phyloP scores from a whole-genome alignment of 2,329 filamentous ascomycete genomes.

The Cladophialophora exuberans region DNA sequence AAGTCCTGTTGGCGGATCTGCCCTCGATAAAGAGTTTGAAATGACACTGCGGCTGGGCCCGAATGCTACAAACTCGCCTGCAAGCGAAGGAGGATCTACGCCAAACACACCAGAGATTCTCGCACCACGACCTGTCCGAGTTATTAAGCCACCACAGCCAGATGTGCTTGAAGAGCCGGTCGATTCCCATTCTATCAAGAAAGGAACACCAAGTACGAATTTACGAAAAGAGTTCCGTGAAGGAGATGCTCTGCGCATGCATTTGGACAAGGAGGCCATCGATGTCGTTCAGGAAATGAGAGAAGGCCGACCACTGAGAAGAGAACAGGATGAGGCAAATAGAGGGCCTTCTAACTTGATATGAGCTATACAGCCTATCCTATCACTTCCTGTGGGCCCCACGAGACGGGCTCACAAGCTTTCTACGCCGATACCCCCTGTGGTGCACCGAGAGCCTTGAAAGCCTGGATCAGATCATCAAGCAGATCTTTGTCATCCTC shows the following conservation, averaged over 20 bases:
- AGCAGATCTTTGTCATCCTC: slow-evolving; percentile 85
- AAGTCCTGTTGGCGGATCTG: slow-evolving; percentile 7
- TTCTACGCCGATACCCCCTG: slow-evolving; percentile 1
- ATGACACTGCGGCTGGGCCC: slow-evolving; percentile 29
- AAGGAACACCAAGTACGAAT: slow-evolving; percentile 1
- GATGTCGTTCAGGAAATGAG: slow-evolving; percentile 2
- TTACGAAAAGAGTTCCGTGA: slow-evolving; percentile 12
- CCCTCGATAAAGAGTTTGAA: slow-evolving; percentile 32
- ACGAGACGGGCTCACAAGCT: background rate
- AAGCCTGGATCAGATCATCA: slow-evolving; percentile 71
- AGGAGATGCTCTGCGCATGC: slow-evolving; percentile 21
- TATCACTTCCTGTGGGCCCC: background rate
- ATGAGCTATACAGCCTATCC: background rate
- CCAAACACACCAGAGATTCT: slow-evolving; percentile 19
- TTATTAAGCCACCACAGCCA: slow-evolving; percentile 22
- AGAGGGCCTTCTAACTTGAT: slow-evolving; percentile 8
- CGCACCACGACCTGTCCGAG: slow-evolving; percentile 29
- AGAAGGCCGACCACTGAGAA: background rate
- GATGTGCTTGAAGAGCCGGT: slow-evolving; percentile 16
- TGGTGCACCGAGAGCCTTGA: slow-evolving; percentile 55
- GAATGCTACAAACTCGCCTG: slow-evolving; percentile 11
- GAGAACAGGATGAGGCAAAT: background rate
- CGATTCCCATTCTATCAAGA: slow-evolving; percentile 7
- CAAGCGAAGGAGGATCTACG: slow-evolving; percentile 4
- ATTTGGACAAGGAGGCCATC: slow-evolving; percentile 8